These are phyloP conservation scores for Penicillium nucicola DNA, from an alignment of 495 filamentous ascomycete species.

Conservation along the genomic window DNA sequence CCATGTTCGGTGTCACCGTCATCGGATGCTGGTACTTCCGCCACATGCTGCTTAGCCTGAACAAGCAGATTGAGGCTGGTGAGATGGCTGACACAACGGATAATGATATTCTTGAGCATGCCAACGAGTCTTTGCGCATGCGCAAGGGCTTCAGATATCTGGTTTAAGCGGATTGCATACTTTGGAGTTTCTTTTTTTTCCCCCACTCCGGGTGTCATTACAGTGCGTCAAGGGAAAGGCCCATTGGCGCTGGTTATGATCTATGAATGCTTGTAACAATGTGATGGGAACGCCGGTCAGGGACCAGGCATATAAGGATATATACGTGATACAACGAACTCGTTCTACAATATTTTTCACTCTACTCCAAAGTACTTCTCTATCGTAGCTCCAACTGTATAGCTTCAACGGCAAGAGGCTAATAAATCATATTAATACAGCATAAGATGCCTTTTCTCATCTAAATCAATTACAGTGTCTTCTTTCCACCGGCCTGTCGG, in stretches of 20 bases:
- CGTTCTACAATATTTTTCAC: no score
- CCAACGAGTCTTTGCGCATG: slow-evolving; percentile 28
- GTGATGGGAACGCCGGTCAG: no score
- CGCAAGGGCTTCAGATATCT: slow-evolving; percentile 35
- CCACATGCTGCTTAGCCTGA: slow-evolving; percentile 58
- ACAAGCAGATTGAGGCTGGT: slow-evolving; percentile 61
- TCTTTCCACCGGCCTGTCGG: slow-evolving; percentile 37
- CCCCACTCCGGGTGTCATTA: no score
- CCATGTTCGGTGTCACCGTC: slow-evolving; percentile 33
- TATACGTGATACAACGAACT: no score
- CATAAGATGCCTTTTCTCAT: slow-evolving; percentile 10
- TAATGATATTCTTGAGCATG: slow-evolving; percentile 16
- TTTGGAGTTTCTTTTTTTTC: background rate
- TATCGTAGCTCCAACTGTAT: no score
- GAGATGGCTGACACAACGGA: slow-evolving; percentile 11
- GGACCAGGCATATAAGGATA: no score
- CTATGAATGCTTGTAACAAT: no score
- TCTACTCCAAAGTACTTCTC: no score
- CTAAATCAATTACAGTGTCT: slow-evolving; percentile 30
- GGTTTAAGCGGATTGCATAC: slow-evolving; percentile 15
- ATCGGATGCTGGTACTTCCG: slow-evolving; percentile 45
- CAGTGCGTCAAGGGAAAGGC: no score
- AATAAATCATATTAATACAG: slow-evolving; percentile 25
- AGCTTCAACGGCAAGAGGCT: background rate
- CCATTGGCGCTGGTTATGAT: no score